Evolutionary conservation across 768 basidiomycete species (phyloP).

Genomic region (Guyanaporus albipodus): DNA sequence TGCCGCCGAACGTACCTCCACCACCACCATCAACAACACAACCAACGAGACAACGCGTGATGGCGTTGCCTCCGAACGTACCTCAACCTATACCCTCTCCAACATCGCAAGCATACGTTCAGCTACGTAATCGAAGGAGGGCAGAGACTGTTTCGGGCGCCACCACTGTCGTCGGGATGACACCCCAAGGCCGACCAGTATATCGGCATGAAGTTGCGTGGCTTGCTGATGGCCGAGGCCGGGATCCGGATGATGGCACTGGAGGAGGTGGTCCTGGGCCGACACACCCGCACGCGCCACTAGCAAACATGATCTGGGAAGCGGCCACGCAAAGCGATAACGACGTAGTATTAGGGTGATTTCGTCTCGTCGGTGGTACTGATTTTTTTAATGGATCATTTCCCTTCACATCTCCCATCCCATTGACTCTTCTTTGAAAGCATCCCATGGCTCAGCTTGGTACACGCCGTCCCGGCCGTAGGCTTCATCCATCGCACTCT

Average conservation of each 20-base stretch:
- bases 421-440: conserved; percentile 2
- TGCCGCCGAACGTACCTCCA: conserved; percentile 12
- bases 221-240: conserved; percentile 21
- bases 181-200: conserved; percentile 26
- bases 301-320: conserved; percentile 29
- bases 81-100: conserved; percentile 23
- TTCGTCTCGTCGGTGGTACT: not conserved
- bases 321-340: conserved; percentile 25
- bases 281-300: conserved; percentile 16
- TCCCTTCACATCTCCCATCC: not conserved
- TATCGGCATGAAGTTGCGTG: conserved; percentile 29
- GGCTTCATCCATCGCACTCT: conserved; percentile 5
- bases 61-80: conserved; percentile 26
- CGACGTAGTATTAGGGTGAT: conserved; percentile 31
- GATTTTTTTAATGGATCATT: conserved; percentile 1
- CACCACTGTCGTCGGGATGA: conserved; percentile 25
- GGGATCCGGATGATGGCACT: conserved; percentile 18
- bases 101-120: conserved; percentile 14
- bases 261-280: conserved; percentile 18
- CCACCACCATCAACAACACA: conserved; percentile 11
- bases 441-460: conserved; percentile 4
- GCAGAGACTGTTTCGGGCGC: conserved; percentile 34
- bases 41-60: conserved; percentile 26
- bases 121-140: conserved; percentile 28
- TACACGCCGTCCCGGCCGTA: not conserved